Evolutionary conservation across 352 stramenopile genomes (phyloP).

Genomic region (Phytophthora lateralis): DNA sequence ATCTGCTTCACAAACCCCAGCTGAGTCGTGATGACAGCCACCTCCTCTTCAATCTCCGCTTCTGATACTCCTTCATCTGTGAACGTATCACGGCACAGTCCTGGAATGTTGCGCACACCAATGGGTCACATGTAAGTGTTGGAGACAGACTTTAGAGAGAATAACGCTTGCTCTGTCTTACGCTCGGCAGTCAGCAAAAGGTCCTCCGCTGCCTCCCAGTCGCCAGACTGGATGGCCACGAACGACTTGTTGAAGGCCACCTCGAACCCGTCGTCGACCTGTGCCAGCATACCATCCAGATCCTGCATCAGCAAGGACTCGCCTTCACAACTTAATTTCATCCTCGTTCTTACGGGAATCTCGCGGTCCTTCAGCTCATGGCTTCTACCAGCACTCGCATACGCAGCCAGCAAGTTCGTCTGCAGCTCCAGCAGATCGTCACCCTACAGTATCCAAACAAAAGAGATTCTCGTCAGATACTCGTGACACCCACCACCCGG

Average conservation of each 20-base stretch:
- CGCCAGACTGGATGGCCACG: constrained; percentile 63
- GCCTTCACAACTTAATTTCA: background rate
- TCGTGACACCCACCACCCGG: background rate
- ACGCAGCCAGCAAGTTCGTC: constrained; percentile 78
- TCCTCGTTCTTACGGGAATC: constrained; percentile 47
- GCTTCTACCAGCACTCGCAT: constrained; percentile 62
- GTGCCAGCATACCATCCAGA: constrained; percentile 10
- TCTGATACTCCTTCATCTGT: constrained; percentile 55
- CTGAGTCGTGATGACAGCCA: constrained; percentile 76
- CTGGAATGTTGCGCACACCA: constrained; percentile 29
- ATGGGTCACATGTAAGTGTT: background rate
- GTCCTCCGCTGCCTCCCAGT: constrained; percentile 56
- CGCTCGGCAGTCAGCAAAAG: constrained; percentile 64
- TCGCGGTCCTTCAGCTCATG: constrained; percentile 56
- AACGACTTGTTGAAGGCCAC: constrained; percentile 89
- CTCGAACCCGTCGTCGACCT: constrained; percentile 81
- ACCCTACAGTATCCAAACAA: constrained; percentile 24
- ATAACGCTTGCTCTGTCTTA: constrained; percentile 26
- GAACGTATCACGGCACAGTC: constrained; percentile 69
- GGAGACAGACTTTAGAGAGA: background rate
- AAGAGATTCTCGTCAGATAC: background rate
- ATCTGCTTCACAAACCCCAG: constrained; percentile 83
- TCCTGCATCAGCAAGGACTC: background rate
- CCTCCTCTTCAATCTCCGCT: constrained; percentile 71
- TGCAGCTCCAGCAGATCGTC: constrained; percentile 83